phyloP scores from a whole-genome alignment of 352 stramenopile species.

The Globisporangium lucens region DNA sequence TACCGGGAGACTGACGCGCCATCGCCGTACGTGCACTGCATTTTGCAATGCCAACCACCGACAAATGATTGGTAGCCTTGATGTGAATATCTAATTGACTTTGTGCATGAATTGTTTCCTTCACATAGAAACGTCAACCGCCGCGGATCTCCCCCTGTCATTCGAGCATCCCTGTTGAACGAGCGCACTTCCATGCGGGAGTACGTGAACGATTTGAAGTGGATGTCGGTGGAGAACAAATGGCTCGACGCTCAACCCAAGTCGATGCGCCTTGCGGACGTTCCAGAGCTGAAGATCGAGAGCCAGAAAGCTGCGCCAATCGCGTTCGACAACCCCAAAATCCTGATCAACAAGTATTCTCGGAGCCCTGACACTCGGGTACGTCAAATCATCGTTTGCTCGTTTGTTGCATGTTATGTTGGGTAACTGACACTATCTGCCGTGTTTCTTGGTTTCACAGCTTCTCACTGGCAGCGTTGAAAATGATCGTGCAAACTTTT shows the following conservation, averaged over 20 bases:
- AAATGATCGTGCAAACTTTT: constrained; percentile 75
- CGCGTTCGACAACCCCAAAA: constrained; percentile 63
- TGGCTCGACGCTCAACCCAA: constrained; percentile 55
- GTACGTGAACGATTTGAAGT: constrained; percentile 80
- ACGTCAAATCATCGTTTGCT: constrained; percentile 18
- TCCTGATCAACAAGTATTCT: constrained; percentile 65
- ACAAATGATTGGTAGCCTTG: not conserved
- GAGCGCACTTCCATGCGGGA: constrained; percentile 85
- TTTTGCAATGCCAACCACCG: not conserved
- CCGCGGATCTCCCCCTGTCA: constrained; percentile 76
- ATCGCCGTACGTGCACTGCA: constrained; percentile 54
- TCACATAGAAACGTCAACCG: constrained; percentile 79
- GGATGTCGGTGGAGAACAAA: constrained; percentile 68
- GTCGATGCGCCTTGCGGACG: constrained; percentile 39
- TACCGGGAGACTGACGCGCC: constrained; percentile 86
- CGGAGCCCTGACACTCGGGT: constrained; percentile 60
- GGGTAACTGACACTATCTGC: constrained; percentile 1
- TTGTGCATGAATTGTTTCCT: not conserved
- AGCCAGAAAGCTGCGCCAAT: constrained; percentile 40
- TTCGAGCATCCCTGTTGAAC: constrained; percentile 77
- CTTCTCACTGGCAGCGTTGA: constrained; percentile 73
- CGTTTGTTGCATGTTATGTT: not conserved
- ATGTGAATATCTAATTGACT: not conserved
- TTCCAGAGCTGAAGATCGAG: constrained; percentile 58
- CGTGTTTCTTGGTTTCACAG: constrained; percentile 25